These are phyloP conservation scores for Lithospermum erythrorhizon DNA, from an alignment of 257 asterid genomes.

Conservation along the genomic window DNA sequence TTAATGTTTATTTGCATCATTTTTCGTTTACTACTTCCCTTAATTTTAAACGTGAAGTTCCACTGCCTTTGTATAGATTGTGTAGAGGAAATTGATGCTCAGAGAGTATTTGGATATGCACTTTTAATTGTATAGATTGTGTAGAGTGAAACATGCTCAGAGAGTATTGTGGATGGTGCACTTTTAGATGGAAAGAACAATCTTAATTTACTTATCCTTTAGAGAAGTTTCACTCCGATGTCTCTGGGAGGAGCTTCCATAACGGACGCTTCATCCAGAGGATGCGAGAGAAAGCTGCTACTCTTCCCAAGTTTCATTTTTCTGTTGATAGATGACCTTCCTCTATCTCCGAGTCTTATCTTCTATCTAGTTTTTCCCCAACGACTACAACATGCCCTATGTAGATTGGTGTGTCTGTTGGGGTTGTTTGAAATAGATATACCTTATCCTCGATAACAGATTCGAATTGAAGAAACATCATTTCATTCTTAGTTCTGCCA, in stretches of 20 bases:
- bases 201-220: conserved; percentile 70
- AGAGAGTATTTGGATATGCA: conserved; percentile 82
- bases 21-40: neutral
- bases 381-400: no score
- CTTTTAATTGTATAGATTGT: no score
- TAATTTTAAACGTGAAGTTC: conserved; percentile 1
- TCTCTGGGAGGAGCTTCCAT: conserved; percentile 89
- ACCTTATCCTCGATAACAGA: no score
- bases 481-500: neutral
- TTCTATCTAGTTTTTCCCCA: no score
- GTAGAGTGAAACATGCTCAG: no score
- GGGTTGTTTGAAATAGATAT: no score
- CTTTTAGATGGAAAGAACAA: conserved; percentile 81
- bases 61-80: conserved; percentile 36
- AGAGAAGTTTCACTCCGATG: conserved; percentile 71
- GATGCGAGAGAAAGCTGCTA: conserved; percentile 81
- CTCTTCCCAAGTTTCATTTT: conserved; percentile 54
- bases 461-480: no score
- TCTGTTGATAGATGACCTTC: neutral
- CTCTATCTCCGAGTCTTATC: no score
- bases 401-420: no score
- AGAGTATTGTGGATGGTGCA: no score
- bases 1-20: neutral
- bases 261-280: conserved; percentile 84
- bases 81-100: conserved; percentile 84